Evolutionary conservation across 768 basidiomycete species (phyloP), one percentile per base, ranked within the genome.

Genomic region (Lentinula raphanica): DNA sequence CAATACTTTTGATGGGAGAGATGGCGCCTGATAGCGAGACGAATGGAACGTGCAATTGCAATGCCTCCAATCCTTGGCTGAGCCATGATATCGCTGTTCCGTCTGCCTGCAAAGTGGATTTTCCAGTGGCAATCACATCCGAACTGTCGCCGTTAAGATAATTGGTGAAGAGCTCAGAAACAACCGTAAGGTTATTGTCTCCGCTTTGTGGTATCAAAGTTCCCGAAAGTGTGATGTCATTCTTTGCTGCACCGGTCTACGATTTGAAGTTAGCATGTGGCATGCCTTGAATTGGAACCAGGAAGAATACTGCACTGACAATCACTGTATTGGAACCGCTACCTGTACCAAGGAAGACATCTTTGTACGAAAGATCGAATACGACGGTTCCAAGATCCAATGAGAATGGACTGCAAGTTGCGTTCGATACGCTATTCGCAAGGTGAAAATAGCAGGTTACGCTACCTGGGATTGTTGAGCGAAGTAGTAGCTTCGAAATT

Each of bases 101-200:
- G 66, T 87, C 84, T 3, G 70, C 49, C 60, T 86, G 86, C 3
- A 79, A 66, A 9, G 86, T 84, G 21, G 84, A 85, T 50, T 72
- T 67, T 15, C 88, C 88, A 12, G 71, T 74, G 1, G 87, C 88
- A 58, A 83, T 65, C 36, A 90, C 84, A 3, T 72, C 76, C 3
- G 86, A 82, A 17, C 63, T 68, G 23, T 82, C 79, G 23, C 85
- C 78, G 63, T 91, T 90, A 61, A 91, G 72, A 65, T 88, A 90
- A 48, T 82, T 80, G 15, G 86, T 87, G 69, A 90, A 90, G 40
- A 90, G 72, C 54, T 80, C 67, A 6, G 85, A 85, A 48, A 88
- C 72, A n/a, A 66, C 63, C 3, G 69, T 72, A 39, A 89, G 76
- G 45, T 78, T 71, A 5, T 69, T 65, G 9, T 77, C 59, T 23